Evolutionary conservation across 192 early-diverging fungal genomes (phyloP).

Genomic region (Coemansia sp.): DNA sequence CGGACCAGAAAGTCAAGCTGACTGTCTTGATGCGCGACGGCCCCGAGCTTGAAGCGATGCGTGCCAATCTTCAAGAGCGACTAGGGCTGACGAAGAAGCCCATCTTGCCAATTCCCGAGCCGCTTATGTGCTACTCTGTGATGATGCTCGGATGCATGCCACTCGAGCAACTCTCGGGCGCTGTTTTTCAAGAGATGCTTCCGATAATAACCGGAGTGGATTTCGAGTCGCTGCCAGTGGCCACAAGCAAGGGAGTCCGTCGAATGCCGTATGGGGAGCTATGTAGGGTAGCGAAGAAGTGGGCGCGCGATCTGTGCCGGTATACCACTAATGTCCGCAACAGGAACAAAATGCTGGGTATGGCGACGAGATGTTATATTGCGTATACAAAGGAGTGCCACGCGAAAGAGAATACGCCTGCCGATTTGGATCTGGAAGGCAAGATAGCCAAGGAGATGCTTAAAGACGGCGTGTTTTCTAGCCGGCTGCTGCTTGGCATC

Average conservation of each 20-base stretch:
- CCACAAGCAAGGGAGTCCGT: background rate
- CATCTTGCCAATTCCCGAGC: background rate
- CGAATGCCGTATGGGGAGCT: background rate
- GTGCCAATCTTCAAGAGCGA: too few species aligned
- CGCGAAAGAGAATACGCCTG: background rate
- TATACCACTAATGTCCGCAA: background rate
- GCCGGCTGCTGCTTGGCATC: background rate
- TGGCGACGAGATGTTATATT: background rate
- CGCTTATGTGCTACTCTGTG: background rate
- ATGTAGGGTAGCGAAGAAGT: background rate
- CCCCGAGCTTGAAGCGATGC: too few species aligned
- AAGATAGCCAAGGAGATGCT: background rate
- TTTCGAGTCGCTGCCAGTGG: background rate
- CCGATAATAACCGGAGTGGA: background rate
- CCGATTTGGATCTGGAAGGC: background rate
- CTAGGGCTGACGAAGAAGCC: too few species aligned
- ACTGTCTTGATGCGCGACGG: too few species aligned
- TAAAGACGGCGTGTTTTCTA: background rate
- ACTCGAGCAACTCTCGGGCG: too few species aligned
- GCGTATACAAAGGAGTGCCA: background rate
- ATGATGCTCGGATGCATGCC: too few species aligned
- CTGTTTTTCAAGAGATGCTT: too few species aligned
- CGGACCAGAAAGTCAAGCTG: too few species aligned
- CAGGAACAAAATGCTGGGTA: background rate
- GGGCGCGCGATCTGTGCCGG: background rate